Evolutionary conservation across 2,329 filamentous ascomycete genomes (phyloP).

Genomic region (Colletotrichum sojae): DNA sequence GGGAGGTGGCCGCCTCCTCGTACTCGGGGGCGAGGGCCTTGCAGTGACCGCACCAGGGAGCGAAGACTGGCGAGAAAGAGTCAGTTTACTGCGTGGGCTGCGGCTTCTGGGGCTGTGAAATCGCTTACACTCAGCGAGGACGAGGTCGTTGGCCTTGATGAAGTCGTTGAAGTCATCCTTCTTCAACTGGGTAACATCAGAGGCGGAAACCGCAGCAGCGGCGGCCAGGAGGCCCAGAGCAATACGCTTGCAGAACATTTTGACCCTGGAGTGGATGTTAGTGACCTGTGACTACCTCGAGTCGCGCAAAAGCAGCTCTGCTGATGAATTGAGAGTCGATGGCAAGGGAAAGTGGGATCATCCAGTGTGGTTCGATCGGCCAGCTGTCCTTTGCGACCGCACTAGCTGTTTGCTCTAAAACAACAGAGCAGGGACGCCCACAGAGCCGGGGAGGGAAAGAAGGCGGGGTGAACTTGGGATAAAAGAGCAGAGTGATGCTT

Average conservation of each 20-base stretch:
- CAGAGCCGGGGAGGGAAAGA: not conserved
- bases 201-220: constrained; percentile 71
- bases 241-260: constrained; percentile 66
- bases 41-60: constrained; percentile 98
- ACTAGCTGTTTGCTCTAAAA: constrained; percentile 4
- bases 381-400: constrained; percentile 21
- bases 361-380: not conserved
- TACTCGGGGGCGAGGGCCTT: constrained; percentile 97
- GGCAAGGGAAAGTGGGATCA: not conserved
- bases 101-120: not conserved
- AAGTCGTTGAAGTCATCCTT: constrained; percentile 91
- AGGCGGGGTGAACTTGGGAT: not conserved
- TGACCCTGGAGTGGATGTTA: constrained; percentile 43
- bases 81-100: constrained; percentile 53
- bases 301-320: not conserved
- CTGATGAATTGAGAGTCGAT: not conserved
- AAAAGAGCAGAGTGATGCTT: not conserved
- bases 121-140: constrained; percentile 90
- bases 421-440: not conserved
- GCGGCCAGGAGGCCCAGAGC: constrained; percentile 69
- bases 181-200: constrained; percentile 87
- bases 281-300: not conserved
- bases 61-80: constrained; percentile 76
- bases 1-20: constrained; percentile 85
- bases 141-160: constrained; percentile 86